Conservation (phyloP, 2,329 filamentous ascomycete genomes). For the Epichloe gansuensis region DNA sequence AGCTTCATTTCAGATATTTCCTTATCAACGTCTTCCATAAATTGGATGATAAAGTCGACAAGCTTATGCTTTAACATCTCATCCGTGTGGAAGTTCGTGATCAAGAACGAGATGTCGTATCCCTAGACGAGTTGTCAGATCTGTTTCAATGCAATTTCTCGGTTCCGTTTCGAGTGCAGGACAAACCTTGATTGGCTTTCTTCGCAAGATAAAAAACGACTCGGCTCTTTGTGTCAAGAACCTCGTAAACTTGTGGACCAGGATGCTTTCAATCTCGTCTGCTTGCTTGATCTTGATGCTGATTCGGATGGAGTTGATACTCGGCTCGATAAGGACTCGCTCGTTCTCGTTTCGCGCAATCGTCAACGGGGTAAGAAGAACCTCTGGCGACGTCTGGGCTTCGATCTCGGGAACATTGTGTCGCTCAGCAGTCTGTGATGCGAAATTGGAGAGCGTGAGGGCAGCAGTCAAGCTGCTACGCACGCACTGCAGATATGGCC, state of each 20-base stretch:
- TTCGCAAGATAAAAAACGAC: slow-evolving; percentile 88
- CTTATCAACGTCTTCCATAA: slow-evolving; percentile 99
- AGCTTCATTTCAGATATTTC: slow-evolving; percentile 99
- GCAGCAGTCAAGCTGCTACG: slow-evolving; percentile 88
- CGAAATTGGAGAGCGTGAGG: slow-evolving; percentile 83
- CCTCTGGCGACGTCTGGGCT: slow-evolving; percentile 82
- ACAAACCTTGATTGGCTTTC: slow-evolving; percentile 84
- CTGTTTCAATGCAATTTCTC: not conserved
- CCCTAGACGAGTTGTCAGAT: slow-evolving; percentile 40
- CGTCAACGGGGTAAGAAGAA: slow-evolving; percentile 80
- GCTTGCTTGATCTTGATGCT: slow-evolving; percentile 99
- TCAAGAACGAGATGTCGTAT: slow-evolving; percentile 97
- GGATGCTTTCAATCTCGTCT: slow-evolving; percentile 94
- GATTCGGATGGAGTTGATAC: slow-evolving; percentile 91
- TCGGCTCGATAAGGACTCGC: slow-evolving; percentile 88
- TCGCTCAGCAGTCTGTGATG: slow-evolving; percentile 87
- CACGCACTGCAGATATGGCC: slow-evolving; percentile 92
- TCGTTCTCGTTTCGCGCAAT: slow-evolving; percentile 95
- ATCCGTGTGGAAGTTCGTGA: slow-evolving; percentile 97
- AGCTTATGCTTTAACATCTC: slow-evolving; percentile 98
- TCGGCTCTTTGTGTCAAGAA: slow-evolving; percentile 95
- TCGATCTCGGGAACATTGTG: slow-evolving; percentile 98
- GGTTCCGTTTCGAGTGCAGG: not conserved
- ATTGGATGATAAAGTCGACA: slow-evolving; percentile 97
- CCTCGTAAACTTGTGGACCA: slow-evolving; percentile 96